phyloP scores from a whole-genome alignment of 495 filamentous ascomycete species.

The Hypoxylon perforatum region DNA sequence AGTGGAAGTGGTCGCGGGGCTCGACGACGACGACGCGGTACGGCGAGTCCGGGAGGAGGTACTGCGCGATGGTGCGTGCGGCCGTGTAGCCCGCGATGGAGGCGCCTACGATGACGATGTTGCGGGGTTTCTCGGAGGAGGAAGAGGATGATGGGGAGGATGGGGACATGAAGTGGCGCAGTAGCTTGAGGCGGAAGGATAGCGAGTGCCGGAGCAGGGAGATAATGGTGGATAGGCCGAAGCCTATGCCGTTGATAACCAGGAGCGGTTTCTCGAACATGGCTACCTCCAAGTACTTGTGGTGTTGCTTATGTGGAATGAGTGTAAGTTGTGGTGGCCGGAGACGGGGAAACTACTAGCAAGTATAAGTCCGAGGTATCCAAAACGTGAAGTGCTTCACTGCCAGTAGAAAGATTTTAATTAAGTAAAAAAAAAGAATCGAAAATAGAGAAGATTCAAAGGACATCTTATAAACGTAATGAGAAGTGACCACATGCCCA shows the following conservation, averaged over 20 bases:
- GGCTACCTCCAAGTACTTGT: neutral
- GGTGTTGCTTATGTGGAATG: neutral
- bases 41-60: constrained; percentile 55
- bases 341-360: constrained; percentile 20
- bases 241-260: constrained; percentile 29
- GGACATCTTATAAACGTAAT: neutral
- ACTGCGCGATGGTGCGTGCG: constrained; percentile 56
- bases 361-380: constrained; percentile 3
- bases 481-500: neutral
- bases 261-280: constrained; percentile 43
- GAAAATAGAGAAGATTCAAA: neutral
- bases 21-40: constrained; percentile 67
- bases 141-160: constrained; percentile 25
- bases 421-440: neutral
- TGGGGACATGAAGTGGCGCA: constrained; percentile 28
- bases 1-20: constrained; percentile 69
- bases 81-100: constrained; percentile 65
- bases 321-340: neutral
- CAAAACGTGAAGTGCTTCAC: neutral
- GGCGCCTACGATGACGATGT: constrained; percentile 66
- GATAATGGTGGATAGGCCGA: constrained; percentile 23
- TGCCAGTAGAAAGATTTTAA: neutral
- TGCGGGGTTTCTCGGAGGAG: constrained; percentile 44
- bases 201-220: constrained; percentile 35
- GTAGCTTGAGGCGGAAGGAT: constrained; percentile 32